Conservation (phyloP, 345 rosid genomes). For the Schrenkiella parvula region DNA sequence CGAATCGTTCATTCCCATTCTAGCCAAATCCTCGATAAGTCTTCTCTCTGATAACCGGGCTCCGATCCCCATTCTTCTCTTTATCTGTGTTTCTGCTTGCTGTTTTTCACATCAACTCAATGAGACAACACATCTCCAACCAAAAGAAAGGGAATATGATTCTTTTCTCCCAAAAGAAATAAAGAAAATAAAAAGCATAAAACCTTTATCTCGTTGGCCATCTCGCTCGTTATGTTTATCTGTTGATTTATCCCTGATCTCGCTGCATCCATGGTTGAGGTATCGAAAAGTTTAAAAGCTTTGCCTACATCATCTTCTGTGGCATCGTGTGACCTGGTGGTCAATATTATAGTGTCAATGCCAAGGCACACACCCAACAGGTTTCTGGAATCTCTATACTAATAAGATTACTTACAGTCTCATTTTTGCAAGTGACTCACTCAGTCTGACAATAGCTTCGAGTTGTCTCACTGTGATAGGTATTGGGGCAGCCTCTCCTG, state of each 20-base stretch:
- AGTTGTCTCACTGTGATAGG: constrained; percentile 95
- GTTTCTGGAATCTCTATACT: not conserved
- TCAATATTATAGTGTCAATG: constrained; percentile 12
- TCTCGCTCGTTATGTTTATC: constrained; percentile 70
- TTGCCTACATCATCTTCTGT: constrained; percentile 78
- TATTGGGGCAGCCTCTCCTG: constrained; percentile 81
- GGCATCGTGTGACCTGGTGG: constrained; percentile 70
- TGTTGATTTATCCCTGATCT: constrained; percentile 91
- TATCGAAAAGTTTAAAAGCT: constrained; percentile 83
- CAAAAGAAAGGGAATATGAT: not conserved
- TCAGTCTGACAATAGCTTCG: constrained; percentile 87
- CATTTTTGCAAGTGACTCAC: constrained; percentile 94
- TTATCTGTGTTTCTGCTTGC: constrained; percentile 95
- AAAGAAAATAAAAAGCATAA: not conserved
- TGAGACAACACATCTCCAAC: not conserved
- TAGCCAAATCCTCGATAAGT: constrained; percentile 76
- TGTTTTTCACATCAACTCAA: constrained; percentile 27
- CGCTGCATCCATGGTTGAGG: constrained; percentile 97
- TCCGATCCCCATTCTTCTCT: constrained; percentile 86
- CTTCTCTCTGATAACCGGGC: constrained; percentile 81
- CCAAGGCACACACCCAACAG: not conserved
- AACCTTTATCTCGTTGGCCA: constrained; percentile 83
- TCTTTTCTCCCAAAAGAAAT: not conserved
- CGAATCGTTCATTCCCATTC: constrained; percentile 92
- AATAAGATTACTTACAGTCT: constrained; percentile 59